Evolutionary conservation across 2,329 filamentous ascomycete species (phyloP), one percentile per base, ranked within the genome.

Genomic region (Phaeosphaeriaceae sp.): DNA sequence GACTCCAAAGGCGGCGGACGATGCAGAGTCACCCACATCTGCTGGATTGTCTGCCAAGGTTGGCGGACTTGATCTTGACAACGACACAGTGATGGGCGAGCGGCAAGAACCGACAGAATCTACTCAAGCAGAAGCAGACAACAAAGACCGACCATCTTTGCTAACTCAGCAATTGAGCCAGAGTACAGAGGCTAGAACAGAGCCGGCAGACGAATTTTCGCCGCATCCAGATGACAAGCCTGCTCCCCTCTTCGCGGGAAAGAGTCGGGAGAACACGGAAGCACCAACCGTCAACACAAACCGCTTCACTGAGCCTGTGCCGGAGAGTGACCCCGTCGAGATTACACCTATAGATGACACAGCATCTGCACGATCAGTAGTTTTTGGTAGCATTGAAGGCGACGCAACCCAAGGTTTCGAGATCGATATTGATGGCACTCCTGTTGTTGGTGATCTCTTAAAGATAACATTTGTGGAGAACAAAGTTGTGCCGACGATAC

Each of bases 401-500:
- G 67, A 71, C 46, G 64, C 64, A 53, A 49, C 68, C 47, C 54
- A 68, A 31, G 80, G 82, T 22, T 84, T 87, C 56, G 86, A 89
- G 62, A 80, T 83, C 17, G 87, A 89, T 63, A 75, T 82, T 25
- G 85, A 89, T 65, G 87, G 87, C 7, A 84, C 85, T 31, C 91
- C 93, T 2, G 93, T 99, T 21, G 95, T 99, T 11, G 95, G 95
- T 51, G 95, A 99, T 76, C 91, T 90, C 70, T 82, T 99, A 59
- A 99, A 99, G 81, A 93, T 95, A 78, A 93, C 94, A 79, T 98
- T 99, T 80, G 93, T 98, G 22, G 90, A 97, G 77, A 88, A 98
- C 78, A 88, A 89, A 65, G 95, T 99, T 62, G 93, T 99, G 53
- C 95, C 95, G 25, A 97, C 93, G 1, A 98, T 99, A 70, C 80